Conservation (phyloP, 169 alveolate genomes). For the Cryptosporidium ryanae region DNA sequence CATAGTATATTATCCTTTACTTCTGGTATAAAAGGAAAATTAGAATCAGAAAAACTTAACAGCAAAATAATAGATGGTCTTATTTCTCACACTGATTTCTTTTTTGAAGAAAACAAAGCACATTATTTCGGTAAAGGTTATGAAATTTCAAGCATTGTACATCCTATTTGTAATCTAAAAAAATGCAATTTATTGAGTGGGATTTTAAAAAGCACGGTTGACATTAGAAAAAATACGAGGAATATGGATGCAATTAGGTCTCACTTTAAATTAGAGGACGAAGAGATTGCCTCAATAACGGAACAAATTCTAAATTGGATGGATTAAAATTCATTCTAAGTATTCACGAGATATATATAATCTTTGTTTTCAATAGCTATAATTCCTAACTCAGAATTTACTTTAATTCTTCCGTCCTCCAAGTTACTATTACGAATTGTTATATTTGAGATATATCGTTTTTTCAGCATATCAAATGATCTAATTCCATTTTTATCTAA, state of each 20-base stretch:
- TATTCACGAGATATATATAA: not conserved
- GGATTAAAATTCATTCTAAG: not conserved
- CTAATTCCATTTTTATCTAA: not conserved
- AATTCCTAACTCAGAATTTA: not conserved
- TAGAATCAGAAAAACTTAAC: not conserved
- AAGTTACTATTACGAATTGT: not conserved
- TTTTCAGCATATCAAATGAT: too few species aligned
- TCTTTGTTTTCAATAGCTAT: not conserved
- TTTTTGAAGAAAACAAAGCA: not conserved
- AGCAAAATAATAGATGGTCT: constrained; percentile 3
- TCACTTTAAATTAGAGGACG: constrained; percentile 20
- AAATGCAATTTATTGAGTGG: not conserved
- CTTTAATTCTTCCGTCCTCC: not conserved
- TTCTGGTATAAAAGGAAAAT: not conserved
- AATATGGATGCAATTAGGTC: not conserved
- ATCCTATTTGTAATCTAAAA: not conserved
- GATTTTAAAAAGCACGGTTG: not conserved
- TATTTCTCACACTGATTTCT: not conserved
- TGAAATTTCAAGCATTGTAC: constrained; percentile 4
- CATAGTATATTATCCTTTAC: constrained; percentile 7
- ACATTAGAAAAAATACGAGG: constrained; percentile 4
- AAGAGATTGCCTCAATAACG: constrained; percentile 4
- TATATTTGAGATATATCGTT: too few species aligned
- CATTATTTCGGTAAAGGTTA: too few species aligned
- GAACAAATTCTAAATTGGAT: constrained; percentile 10